Evolutionary conservation across 1,139 yeast genomes (phyloP).

Genomic region (Kodamaea ohmeri): DNA sequence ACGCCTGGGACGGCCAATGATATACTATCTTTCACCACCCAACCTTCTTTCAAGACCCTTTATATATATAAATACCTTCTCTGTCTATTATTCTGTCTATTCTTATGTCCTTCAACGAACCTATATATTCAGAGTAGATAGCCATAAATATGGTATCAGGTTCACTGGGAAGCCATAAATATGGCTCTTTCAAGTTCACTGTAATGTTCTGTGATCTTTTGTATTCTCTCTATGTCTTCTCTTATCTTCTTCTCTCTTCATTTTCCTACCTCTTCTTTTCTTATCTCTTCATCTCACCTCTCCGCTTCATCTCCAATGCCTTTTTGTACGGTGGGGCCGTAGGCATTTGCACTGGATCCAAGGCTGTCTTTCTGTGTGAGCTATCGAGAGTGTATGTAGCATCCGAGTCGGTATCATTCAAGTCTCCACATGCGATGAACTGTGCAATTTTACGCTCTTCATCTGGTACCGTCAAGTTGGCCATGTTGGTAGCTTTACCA

Average conservation of each 20-base stretch:
- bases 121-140: too few species aligned
- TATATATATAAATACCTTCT: too few species aligned
- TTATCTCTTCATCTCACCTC: constrained; percentile 59
- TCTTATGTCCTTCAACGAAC: too few species aligned
- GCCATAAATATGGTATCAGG: too few species aligned
- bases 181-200: not conserved
- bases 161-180: too few species aligned
- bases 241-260: not conserved
- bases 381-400: constrained; percentile 79
- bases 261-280: constrained; percentile 20
- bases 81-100: too few species aligned
- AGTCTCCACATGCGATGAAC: constrained; percentile 91
- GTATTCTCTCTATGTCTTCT: not conserved
- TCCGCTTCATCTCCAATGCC: constrained; percentile 83
- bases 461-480: constrained; percentile 40
- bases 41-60: too few species aligned
- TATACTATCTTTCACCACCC: too few species aligned
- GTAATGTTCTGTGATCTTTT: not conserved
- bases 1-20: too few species aligned
- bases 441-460: constrained; percentile 79
- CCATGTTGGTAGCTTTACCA: constrained; percentile 50
- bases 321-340: constrained; percentile 95
- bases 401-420: constrained; percentile 84
- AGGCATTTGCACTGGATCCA: constrained; percentile 92
- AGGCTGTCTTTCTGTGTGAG: constrained; percentile 37